A percentile compares a stretch with the other conserved stretches of the same genome.
These are phyloP conservation scores for Paramecium tetraurelia DNA, from an alignment of 73 alveolate species.

Conservation along the genomic window DNA sequence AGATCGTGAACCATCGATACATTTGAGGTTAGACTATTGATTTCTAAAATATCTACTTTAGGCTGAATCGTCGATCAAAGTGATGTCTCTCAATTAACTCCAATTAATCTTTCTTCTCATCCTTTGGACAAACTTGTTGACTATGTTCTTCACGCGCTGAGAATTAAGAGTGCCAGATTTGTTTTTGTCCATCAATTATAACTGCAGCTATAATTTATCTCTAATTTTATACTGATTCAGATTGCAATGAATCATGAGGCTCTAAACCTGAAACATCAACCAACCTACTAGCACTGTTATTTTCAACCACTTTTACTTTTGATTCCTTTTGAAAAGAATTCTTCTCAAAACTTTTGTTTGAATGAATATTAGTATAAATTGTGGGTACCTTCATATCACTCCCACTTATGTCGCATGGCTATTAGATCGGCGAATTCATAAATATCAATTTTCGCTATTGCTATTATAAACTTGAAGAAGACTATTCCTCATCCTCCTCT, in stretches of 20 bases:
- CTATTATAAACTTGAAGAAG: not conserved
- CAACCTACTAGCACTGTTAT: not conserved
- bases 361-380: not conserved
- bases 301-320: not conserved
- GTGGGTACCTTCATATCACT: conserved; percentile 48
- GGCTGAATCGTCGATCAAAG: not conserved
- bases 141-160: not conserved
- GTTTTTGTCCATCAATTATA: not conserved
- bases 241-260: not conserved
- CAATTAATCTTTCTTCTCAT: not conserved
- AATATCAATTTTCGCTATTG: not conserved
- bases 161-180: not conserved
- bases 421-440: not conserved
- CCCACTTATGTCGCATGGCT: not conserved
- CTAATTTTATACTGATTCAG: not conserved
- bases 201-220: not conserved
- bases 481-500: conserved; percentile 44
- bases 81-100: not conserved
- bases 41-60: not conserved
- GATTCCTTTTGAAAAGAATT: not conserved
- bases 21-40: not conserved
- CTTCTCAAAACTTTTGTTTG: conserved; percentile 34
- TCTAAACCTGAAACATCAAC: not conserved
- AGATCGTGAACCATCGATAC: not conserved
- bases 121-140: not conserved